Base-by-base conservation (phyloP, 352 stramenopile genomes). In the Pythium guiyangense region DNA sequence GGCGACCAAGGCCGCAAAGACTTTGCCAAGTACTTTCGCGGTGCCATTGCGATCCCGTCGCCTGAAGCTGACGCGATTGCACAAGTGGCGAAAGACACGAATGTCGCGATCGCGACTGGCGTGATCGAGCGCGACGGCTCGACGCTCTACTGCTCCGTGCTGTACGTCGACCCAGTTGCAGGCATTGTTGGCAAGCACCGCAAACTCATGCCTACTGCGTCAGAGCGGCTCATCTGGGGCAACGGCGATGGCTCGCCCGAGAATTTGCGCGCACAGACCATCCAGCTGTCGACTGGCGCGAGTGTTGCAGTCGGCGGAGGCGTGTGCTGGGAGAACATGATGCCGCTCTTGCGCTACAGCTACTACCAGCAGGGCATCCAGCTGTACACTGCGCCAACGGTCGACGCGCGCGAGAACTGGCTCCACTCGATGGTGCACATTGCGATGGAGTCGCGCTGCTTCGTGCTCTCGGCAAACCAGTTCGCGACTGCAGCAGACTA, bases 271-370 rank as follows among this genome's bases (percentile, higher is more conserved):
- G 57, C 52, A 42, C 62, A 69, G 42, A 57, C 31, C 14, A 45
- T 69, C 20, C 39, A 48, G 3, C 29, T 69, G n/a, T 25, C 27
- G 12, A 46, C 9, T 9, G 57, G 47, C 14, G 40, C 45, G 43
- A 54, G 50, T 12, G 25, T 69, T 17, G n/a, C 34, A 8, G 62
- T 64, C 39, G 62, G 57, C 37, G 62, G 57, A 15, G 62, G 55
- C 27, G 52, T 69, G 29, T 69, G 62, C 52, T 69, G 62, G 62
- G 62, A 69, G 52, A 69, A 65, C 57, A 64, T 69, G 57, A 69
- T 69, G 62, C 62, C 62, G 47, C 58, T 69, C 31, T 52, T 69
- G 57, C 62, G 62, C 29, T 69, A 65, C 52, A 47, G 58, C 57
- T 59, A 64, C 51, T 69, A 69, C 57, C 52, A 59, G 48, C 62